Percentiles rank a stretch among this genome's conserved stretches.
phyloP scores from a whole-genome alignment of 495 filamentous ascomycete species.

The Xylaria grammica region DNA sequence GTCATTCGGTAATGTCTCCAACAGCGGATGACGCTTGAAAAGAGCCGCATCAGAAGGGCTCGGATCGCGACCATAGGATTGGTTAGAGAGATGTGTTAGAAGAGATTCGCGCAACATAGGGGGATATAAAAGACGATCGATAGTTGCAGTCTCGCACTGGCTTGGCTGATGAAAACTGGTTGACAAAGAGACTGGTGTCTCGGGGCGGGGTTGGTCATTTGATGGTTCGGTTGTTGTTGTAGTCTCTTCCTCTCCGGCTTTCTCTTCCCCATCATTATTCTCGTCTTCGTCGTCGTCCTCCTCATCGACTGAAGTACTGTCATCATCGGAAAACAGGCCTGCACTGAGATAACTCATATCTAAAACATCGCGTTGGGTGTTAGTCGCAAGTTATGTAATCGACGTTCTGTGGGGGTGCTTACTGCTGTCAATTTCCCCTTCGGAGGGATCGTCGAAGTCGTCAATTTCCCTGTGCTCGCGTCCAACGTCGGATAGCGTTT shows the following conservation, averaged over 20 bases:
- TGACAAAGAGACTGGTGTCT: conserved; percentile 20
- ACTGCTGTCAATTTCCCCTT: conserved; percentile 10
- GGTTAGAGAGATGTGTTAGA: neutral
- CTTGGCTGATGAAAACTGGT: too few species aligned
- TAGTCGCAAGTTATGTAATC: neutral
- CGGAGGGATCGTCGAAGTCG: neutral
- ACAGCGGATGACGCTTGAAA: conserved; percentile 37
- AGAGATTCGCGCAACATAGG: too few species aligned
- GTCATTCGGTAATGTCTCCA: conserved; percentile 6
- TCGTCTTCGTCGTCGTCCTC: neutral
- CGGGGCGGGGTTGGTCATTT: conserved; percentile 27
- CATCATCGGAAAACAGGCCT: too few species aligned
- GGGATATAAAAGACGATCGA: too few species aligned
- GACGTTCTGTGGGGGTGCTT: neutral
- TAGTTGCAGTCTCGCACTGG: too few species aligned
- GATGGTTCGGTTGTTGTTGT: conserved; percentile 50
- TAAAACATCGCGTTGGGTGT: too few species aligned
- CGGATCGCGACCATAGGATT: conserved; percentile 27
- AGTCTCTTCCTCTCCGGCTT: conserved; percentile 29
- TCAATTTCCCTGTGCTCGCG: neutral
- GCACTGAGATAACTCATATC: too few species aligned
- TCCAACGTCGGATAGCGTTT: conserved; percentile 4
- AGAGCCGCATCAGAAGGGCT: conserved; percentile 54
- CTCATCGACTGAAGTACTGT: neutral
- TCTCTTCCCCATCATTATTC: neutral